phyloP scores from a whole-genome alignment of 1,284 basidiomycete species.

The Volvariella volvacea region DNA sequence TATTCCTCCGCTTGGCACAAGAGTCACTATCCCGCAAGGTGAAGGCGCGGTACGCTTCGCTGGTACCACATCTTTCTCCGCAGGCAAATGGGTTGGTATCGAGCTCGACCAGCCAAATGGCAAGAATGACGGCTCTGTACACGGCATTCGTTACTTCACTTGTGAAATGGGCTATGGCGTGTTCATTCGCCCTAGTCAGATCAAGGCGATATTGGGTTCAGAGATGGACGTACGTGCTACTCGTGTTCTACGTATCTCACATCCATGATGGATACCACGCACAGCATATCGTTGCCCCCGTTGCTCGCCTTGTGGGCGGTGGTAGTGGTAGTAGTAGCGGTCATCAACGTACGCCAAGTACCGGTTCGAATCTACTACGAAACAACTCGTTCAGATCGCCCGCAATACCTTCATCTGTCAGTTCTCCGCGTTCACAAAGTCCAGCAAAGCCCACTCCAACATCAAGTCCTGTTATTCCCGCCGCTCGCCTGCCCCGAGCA shows the following conservation, averaged over 20 bases:
- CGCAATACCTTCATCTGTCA: slow-evolving; percentile 5
- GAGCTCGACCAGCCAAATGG: slow-evolving; percentile 80
- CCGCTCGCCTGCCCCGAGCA: slow-evolving; percentile 18
- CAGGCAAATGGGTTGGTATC: slow-evolving; percentile 94
- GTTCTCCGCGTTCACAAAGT: slow-evolving; percentile 38
- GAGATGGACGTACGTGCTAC: slow-evolving; percentile 28
- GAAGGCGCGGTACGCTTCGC: slow-evolving; percentile 83
- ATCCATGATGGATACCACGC: slow-evolving; percentile 1
- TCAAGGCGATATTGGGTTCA: slow-evolving; percentile 53
- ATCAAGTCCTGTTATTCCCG: slow-evolving; percentile 11
- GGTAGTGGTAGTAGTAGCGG: too few relatives aligned
- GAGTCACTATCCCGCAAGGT: slow-evolving; percentile 75
- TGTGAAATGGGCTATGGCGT: slow-evolving; percentile 79
- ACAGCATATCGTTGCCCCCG: slow-evolving; percentile 11
- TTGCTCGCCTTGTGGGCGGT: slow-evolving; percentile 24
- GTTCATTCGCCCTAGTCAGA: slow-evolving; percentile 87
- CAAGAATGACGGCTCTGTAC: slow-evolving; percentile 94
- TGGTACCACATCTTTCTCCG: slow-evolving; percentile 80
- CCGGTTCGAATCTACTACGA: slow-evolving; percentile 24
- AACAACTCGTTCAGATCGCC: slow-evolving; percentile 29
- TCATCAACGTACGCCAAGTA: slow-evolving; percentile 37
- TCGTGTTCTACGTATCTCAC: not conserved
- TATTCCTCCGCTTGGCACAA: slow-evolving; percentile 40
- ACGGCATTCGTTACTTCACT: slow-evolving; percentile 80
- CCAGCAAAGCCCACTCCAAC: slow-evolving; percentile 30